phyloP scores from a whole-genome alignment of 306 rosid genomes.

The Glycine soja region DNA sequence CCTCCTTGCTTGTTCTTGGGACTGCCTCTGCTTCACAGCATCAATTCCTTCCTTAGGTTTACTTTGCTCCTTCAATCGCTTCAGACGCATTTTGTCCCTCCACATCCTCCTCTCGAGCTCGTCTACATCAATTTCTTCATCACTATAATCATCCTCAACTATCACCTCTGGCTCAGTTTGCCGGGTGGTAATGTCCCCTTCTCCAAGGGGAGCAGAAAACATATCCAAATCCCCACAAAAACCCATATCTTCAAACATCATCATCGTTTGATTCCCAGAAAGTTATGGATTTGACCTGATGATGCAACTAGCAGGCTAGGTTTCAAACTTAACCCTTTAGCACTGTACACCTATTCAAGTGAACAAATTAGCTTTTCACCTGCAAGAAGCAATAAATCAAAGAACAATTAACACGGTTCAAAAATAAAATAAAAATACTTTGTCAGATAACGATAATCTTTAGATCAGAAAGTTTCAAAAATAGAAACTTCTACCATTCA shows the following conservation, averaged over 20 bases:
- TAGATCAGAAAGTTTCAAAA: constrained; percentile 7
- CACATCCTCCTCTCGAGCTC: constrained; percentile 88
- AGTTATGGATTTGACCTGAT: neutral
- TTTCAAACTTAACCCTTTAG: constrained; percentile 5
- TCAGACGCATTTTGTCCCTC: constrained; percentile 71
- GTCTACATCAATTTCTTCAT: constrained; percentile 71
- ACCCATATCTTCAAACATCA: constrained; percentile 70
- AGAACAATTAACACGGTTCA: constrained; percentile 21
- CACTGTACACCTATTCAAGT: constrained; percentile 36
- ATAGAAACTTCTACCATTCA: neutral
- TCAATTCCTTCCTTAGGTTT: constrained; percentile 67
- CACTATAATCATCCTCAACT: constrained; percentile 69
- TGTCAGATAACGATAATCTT: neutral
- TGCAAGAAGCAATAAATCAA: constrained; percentile 40
- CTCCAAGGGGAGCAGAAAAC: constrained; percentile 55
- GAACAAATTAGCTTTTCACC: constrained; percentile 40
- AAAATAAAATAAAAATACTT: neutral
- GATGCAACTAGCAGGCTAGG: neutral
- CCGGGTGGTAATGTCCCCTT: constrained; percentile 55
- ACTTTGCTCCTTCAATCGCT: constrained; percentile 65
- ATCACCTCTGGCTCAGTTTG: constrained; percentile 62
- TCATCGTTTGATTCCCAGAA: constrained; percentile 46
- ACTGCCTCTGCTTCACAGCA: constrained; percentile 68
- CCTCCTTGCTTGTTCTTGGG: constrained; percentile 88
- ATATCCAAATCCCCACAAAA: constrained; percentile 67